Conservation (phyloP, 805 yeast species). For the Dipodascus geniculatus region DNA sequence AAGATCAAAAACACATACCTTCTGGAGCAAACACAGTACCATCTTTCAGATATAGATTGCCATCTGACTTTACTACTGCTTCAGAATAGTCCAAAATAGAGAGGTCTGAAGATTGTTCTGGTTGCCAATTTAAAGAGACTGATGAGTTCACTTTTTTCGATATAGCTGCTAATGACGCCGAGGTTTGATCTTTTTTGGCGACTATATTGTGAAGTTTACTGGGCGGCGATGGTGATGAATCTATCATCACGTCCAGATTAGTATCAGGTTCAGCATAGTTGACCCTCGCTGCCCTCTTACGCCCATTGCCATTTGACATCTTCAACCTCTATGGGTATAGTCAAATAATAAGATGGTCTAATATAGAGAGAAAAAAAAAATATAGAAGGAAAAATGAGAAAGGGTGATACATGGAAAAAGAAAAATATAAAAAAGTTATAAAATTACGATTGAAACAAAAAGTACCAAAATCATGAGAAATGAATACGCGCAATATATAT, state of each 20-base stretch:
- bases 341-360: not conserved
- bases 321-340: not conserved
- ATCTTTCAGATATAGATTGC: constrained; percentile 20
- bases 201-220: not conserved
- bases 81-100: constrained; percentile 28
- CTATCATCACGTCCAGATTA: not conserved
- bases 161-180: no score
- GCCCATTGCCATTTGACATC: not conserved
- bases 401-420: not conserved
- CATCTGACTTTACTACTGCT: constrained; percentile 26
- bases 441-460: not conserved
- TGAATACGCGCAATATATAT: not conserved
- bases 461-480: not conserved
- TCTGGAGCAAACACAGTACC: constrained; percentile 19
- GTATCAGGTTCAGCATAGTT: not conserved
- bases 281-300: not conserved
- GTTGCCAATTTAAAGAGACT: constrained; percentile 22
- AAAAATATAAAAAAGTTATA: not conserved
- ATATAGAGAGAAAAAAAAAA: not conserved
- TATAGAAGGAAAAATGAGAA: not conserved
- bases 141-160: not conserved
- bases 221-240: not conserved
- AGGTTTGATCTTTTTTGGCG: not conserved
- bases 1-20: constrained; percentile 14
- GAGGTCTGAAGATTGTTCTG: constrained; percentile 17